A percentile compares a stretch with the other conserved stretches of the same genome.
phyloP scores from a whole-genome alignment of 306 rosid genomes.

The Lathyrus oleraceus region DNA sequence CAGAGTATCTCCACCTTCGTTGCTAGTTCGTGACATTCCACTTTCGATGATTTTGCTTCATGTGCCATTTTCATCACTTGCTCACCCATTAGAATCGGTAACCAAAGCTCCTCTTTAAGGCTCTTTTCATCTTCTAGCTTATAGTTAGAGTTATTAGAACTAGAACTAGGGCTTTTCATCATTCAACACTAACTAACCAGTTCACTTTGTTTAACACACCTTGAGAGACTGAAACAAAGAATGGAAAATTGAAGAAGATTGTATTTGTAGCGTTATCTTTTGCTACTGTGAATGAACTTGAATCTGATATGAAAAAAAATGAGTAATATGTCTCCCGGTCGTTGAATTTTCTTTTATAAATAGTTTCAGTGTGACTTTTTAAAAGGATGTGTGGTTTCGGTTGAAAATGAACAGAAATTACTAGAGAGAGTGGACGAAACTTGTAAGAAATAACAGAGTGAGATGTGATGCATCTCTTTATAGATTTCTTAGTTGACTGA shows the following conservation, averaged over 20 bases:
- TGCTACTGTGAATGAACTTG: not conserved
- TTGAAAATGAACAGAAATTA: not conserved
- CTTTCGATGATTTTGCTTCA: constrained; percentile 66
- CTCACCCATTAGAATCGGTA: constrained; percentile 65
- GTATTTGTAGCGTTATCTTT: not conserved
- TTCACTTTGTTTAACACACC: not conserved
- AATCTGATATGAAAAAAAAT: not conserved
- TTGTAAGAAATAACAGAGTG: not conserved
- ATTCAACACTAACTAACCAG: not conserved
- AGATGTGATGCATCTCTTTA: not conserved
- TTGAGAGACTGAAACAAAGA: not conserved
- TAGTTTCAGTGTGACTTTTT: not conserved
- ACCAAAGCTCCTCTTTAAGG: constrained; percentile 60
- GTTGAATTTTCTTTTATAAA: not conserved
- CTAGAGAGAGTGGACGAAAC: not conserved
- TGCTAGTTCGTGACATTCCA: constrained; percentile 61
- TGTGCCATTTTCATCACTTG: constrained; percentile 64
- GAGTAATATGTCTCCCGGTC: too few relatives aligned
- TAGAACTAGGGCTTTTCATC: constrained; percentile 39
- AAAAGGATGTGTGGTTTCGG: not conserved
- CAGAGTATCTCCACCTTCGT: constrained; percentile 59
- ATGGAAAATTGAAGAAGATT: not conserved
- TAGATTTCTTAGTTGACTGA: not conserved
- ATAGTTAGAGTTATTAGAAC: not conserved
- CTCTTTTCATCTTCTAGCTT: constrained; percentile 43